phyloP scores from a whole-genome alignment of 2,329 filamentous ascomycete species.

The Colletotrichum cuscutae region DNA sequence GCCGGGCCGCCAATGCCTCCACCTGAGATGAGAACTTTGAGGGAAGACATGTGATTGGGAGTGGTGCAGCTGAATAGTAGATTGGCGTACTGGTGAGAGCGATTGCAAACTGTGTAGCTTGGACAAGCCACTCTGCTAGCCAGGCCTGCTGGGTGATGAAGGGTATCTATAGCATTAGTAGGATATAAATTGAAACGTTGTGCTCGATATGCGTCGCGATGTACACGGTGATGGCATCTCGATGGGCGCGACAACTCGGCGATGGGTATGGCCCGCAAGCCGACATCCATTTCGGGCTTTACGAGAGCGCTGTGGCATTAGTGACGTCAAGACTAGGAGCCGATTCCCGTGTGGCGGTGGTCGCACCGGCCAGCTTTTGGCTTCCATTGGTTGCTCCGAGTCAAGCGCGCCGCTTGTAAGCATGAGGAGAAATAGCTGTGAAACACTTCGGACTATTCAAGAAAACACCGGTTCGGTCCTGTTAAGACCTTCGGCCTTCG shows the following conservation, averaged over 20 bases:
- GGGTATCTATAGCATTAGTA: neutral
- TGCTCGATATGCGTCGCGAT: neutral
- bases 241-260: constrained; percentile 8
- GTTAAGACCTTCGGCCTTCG: neutral
- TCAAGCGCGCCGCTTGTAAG: neutral
- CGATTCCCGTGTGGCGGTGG: neutral
- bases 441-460: neutral
- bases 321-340: constrained; percentile 26
- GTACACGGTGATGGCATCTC: neutral
- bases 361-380: neutral
- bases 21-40: constrained; percentile 60
- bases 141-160: neutral
- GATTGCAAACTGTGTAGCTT: neutral
- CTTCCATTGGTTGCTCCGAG: neutral
- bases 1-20: constrained; percentile 57
- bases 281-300: constrained; percentile 25
- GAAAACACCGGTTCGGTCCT: neutral
- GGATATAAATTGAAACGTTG: neutral
- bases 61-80: no score
- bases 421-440: neutral
- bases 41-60: constrained; percentile 38
- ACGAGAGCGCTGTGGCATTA: neutral
- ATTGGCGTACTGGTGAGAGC: no score
- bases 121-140: no score
- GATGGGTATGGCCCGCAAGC: neutral